Evolutionary conservation across 495 filamentous ascomycete genomes (phyloP).

Genomic region (Aspergillus campestris): DNA sequence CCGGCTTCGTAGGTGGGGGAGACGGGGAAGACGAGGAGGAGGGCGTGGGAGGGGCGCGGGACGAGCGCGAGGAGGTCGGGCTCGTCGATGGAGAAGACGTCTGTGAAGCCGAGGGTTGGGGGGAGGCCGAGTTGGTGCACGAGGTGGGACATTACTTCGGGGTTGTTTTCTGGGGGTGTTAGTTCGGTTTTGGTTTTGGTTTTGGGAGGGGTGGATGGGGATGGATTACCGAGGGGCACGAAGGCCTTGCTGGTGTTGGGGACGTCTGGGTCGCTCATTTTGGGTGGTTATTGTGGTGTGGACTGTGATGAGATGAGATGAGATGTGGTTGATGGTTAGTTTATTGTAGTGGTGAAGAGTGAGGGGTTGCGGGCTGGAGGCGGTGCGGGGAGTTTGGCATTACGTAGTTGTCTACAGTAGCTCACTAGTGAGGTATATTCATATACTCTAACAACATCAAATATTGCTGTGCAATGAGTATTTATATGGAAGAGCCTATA

Average conservation of each 20-base stretch:
- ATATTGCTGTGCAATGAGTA: too few species aligned
- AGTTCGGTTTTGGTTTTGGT: constrained; percentile 4
- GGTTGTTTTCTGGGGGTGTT: constrained; percentile 53
- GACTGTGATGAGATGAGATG: not conserved
- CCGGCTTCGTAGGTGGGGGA: constrained; percentile 59
- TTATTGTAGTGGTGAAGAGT: not conserved
- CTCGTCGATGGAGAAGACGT: constrained; percentile 77
- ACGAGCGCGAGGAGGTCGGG: constrained; percentile 70
- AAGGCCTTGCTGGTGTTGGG: constrained; percentile 38
- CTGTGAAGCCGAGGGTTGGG: constrained; percentile 57
- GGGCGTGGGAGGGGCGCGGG: constrained; percentile 71
- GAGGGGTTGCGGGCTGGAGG: not conserved
- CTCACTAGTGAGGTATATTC: too few species aligned
- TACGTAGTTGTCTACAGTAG: too few species aligned
- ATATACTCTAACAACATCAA: too few species aligned
- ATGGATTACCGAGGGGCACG: constrained; percentile 35
- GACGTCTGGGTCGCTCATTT: constrained; percentile 33
- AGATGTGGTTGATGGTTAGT: not conserved
- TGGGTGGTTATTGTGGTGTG: not conserved
- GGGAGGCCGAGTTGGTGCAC: constrained; percentile 70
- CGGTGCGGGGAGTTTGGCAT: too few species aligned
- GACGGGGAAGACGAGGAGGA: constrained; percentile 80
- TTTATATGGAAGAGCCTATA: too few species aligned
- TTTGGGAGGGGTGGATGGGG: not conserved
- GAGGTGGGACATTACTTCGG: constrained; percentile 69